phyloP scores from a whole-genome alignment of 108 stramenopile genomes.

The Poteriospumella lacustris region DNA sequence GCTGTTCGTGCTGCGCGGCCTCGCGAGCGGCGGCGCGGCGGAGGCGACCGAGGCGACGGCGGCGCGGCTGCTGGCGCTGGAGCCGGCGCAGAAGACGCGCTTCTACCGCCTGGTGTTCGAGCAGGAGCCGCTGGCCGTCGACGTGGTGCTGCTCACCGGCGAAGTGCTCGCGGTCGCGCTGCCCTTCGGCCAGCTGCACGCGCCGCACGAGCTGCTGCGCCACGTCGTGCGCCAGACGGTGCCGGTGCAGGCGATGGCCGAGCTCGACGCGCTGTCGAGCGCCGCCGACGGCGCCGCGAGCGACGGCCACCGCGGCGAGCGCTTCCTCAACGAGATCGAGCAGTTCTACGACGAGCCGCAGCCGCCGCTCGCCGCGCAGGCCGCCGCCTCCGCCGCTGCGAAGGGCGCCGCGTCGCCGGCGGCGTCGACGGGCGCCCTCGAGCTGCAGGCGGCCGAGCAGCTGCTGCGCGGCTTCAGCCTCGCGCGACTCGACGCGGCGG shows the following conservation, averaged over 20 bases:
- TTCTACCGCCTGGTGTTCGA: not conserved
- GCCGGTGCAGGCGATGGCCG: not conserved
- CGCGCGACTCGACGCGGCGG: not conserved
- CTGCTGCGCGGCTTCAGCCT: not conserved
- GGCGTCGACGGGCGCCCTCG: too few species aligned
- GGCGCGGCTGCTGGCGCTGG: not conserved
- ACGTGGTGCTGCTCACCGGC: not conserved
- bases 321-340: not conserved
- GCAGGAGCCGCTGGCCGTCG: not conserved
- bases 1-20: not conserved
- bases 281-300: not conserved
- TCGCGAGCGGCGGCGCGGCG: not conserved
- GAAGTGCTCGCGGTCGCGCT: not conserved
- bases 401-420: not conserved
- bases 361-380: not conserved
- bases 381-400: not conserved
- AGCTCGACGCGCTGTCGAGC: not conserved
- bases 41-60: not conserved
- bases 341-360: not conserved
- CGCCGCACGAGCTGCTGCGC: not conserved
- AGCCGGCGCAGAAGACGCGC: too few species aligned
- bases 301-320: too few species aligned
- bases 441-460: not conserved
- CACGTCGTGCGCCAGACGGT: not conserved
- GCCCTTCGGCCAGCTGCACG: not conserved